These are phyloP conservation scores for Drechslerella stenobrocha DNA, from an alignment of 2,329 filamentous ascomycete species.

Conservation along the genomic window DNA sequence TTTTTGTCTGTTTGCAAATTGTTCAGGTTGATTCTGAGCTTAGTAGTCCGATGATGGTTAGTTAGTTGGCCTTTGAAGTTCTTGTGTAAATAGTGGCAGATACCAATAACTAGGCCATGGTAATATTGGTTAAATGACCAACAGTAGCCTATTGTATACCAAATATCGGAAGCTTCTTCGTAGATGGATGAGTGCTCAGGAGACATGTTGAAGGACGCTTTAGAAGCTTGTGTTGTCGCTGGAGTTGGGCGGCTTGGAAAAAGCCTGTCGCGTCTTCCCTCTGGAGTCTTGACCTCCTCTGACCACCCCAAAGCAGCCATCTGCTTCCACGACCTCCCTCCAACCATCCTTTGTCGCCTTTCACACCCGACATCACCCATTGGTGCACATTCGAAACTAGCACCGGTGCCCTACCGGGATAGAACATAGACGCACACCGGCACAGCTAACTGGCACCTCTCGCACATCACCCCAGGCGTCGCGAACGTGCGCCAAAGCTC, in stretches of 20 bases:
- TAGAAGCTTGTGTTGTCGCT: slow-evolving; percentile 24
- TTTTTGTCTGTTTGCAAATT: slow-evolving; percentile 8
- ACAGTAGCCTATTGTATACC: neutral
- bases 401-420: neutral
- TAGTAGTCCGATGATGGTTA: slow-evolving; percentile 14
- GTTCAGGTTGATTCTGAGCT: slow-evolving; percentile 1
- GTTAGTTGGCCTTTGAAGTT: slow-evolving; percentile 9
- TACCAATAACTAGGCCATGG: slow-evolving; percentile 6
- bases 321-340: slow-evolving; percentile 11
- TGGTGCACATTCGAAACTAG: slow-evolving; percentile 13
- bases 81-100: slow-evolving; percentile 36
- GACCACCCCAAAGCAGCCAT: slow-evolving; percentile 21
- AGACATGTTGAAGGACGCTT: neutral
- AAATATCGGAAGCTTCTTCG: neutral
- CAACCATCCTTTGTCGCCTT: slow-evolving; percentile 8
- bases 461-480: slow-evolving; percentile 11
- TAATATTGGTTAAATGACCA: slow-evolving; percentile 5
- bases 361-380: slow-evolving; percentile 15
- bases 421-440: neutral
- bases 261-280: slow-evolving; percentile 49
- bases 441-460: slow-evolving; percentile 14
- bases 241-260: slow-evolving; percentile 31
- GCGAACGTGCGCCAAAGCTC: slow-evolving; percentile 27
- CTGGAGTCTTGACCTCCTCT: slow-evolving; percentile 27
- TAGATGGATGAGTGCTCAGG: neutral